These are phyloP conservation scores for Populus pruinosa DNA, from an alignment of 345 rosid species.

Conservation along the genomic window DNA sequence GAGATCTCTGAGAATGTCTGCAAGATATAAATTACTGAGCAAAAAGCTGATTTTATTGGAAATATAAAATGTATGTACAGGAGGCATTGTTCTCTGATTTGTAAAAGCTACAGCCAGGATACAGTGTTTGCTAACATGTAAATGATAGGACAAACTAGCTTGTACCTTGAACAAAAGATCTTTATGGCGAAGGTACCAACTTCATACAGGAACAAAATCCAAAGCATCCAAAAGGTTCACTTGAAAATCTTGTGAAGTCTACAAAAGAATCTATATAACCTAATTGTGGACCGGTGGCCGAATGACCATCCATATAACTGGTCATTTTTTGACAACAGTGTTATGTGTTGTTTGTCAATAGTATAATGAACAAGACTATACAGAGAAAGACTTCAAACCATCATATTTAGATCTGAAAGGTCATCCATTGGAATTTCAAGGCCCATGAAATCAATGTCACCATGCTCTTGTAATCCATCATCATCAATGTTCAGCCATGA, in stretches of 20 bases:
- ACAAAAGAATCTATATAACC: constrained; percentile 75
- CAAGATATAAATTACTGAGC: constrained; percentile 22
- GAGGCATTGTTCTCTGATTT: constrained; percentile 55
- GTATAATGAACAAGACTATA: constrained; percentile 85
- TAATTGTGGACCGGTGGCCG: constrained; percentile 47
- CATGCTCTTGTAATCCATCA: constrained; percentile 73
- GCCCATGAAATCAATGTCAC: constrained; percentile 87
- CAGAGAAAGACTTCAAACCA: constrained; percentile 76
- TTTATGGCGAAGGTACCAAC: constrained; percentile 61
- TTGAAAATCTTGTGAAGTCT: constrained; percentile 46
- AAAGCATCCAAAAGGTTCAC: constrained; percentile 47
- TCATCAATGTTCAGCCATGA: constrained; percentile 97
- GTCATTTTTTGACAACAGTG: constrained; percentile 53
- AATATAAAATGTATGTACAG: constrained; percentile 78
- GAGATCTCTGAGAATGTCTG: neutral
- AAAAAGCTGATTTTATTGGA: constrained; percentile 57
- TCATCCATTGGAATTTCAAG: constrained; percentile 99
- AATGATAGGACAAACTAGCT: constrained; percentile 49
- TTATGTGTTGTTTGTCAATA: constrained; percentile 51
- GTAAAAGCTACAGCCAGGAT: constrained; percentile 54
- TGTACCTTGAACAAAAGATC: constrained; percentile 43
- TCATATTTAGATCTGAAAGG: constrained; percentile 91
- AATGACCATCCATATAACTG: constrained; percentile 45
- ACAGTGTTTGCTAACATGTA: constrained; percentile 46
- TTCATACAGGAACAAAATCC: constrained; percentile 46